A percentile compares a stretch with the other conserved stretches of the same genome.
These are phyloP conservation scores for Trichoderma semiorbis DNA, from an alignment of 2,329 filamentous ascomycete genomes.

Conservation along the genomic window DNA sequence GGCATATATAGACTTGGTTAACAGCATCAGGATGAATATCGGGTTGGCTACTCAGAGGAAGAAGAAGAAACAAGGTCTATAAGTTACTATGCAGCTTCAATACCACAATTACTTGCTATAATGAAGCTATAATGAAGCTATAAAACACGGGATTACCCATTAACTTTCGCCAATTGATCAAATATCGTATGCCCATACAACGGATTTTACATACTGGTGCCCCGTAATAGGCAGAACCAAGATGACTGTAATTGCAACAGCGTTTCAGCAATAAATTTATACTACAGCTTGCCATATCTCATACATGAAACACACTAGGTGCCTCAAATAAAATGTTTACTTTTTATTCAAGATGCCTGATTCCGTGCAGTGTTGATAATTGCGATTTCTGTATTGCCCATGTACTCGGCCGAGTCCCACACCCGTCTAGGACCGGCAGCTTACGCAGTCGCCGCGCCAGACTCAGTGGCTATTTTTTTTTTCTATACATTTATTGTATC, in stretches of 20 bases:
- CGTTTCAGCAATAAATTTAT: neutral
- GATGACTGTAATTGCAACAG: neutral
- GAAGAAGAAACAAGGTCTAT: neutral
- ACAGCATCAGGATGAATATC: neutral
- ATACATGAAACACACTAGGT: neutral
- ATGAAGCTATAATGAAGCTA: neutral
- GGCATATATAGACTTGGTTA: neutral
- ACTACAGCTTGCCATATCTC: neutral
- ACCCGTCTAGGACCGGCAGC: neutral
- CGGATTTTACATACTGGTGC: neutral
- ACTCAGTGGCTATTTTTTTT: neutral
- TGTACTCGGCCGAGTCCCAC: neutral
- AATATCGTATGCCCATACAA: neutral
- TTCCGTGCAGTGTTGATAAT: neutral
- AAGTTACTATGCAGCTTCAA: neutral
- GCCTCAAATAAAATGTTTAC: neutral
- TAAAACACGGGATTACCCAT: neutral
- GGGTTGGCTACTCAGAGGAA: neutral
- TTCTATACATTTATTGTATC: neutral
- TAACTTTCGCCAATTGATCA: fast-evolving
- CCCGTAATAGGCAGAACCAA: neutral
- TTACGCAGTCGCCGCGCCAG: neutral
- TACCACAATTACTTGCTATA: neutral
- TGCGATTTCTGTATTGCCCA: neutral
- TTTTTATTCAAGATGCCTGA: neutral